Base-by-base conservation (phyloP, 495 filamentous ascomycete genomes). In the Annulohypoxylon maeteangense region DNA sequence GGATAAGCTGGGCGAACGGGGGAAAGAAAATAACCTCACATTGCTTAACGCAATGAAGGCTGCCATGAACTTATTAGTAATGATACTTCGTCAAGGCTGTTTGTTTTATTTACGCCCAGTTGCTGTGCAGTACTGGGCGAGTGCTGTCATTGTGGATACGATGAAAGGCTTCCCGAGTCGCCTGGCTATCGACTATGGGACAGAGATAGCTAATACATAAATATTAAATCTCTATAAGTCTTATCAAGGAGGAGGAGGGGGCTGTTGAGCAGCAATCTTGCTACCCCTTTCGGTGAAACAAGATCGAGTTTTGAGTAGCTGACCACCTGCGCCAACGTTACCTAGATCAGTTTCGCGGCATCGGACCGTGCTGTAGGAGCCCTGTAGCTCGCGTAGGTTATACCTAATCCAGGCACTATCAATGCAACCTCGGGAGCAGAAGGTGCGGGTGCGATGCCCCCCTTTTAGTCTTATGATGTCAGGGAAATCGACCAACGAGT, bases 311-410 rank as follows among this genome's bases (percentile, higher is more conserved):
- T 65, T 54, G 45, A 56, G 44, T 56, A 50, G 20, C 22, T 14
- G 11, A 25, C 22, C 0, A 40, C 36, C 36, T 40, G 36, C 36
- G 36, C 36, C 36, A 40, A 12, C 55, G 22, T 65, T 42, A 40
- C 38, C 47, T 62, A 51, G 62, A 53, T 20, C 40, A 51, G 59
- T 59, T 64, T 65, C 70, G 64, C 64, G 70, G 70, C 22, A 40
- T 34, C 65, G 70, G 70, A 65, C 60, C 60, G 65, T 65, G 69
- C 64, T 67, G 54, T 72, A 62, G 40, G 62, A 63, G 7, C 40
- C 57, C 62, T 62, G 62, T 71, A 65, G 55, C 14, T 29, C 22
- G 45, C 25, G 27, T 23, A 50, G 34, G 44, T 59, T 38, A 62
- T 71, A 48, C 62, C 57, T 48, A 68, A 57, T 63, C 1, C 31